Conservation (phyloP, 2,329 filamentous ascomycete genomes). For the Scytalidium sp. region DNA sequence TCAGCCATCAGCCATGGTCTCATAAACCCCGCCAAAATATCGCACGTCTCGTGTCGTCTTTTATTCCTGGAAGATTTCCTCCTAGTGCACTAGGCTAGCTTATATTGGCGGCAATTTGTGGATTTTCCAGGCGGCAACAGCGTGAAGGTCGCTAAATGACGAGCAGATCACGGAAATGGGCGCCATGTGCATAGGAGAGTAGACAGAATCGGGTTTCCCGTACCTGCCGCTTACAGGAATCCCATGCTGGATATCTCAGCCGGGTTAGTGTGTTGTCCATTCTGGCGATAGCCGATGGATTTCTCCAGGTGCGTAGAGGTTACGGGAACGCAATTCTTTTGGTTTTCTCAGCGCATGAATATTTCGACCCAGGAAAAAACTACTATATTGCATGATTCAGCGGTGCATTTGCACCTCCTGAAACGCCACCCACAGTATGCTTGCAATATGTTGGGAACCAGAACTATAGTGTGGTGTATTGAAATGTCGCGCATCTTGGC, state of each 20-base stretch:
- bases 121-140: slow-evolving; percentile 22
- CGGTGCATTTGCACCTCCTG: background rate
- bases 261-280: too few species aligned
- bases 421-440: background rate
- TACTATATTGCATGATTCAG: background rate
- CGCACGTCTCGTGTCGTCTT: background rate
- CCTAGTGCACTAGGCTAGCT: background rate
- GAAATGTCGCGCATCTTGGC: background rate
- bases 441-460: background rate
- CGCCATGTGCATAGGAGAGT: background rate
- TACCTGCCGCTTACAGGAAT: too few species aligned
- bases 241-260: too few species aligned
- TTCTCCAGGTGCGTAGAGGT: too few species aligned
- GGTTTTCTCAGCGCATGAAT: too few species aligned
- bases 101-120: background rate
- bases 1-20: background rate
- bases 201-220: background rate
- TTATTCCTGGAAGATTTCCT: background rate
- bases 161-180: background rate
- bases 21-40: background rate
- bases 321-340: too few species aligned
- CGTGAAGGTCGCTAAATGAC: slow-evolving; percentile 17
- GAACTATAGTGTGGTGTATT: background rate
- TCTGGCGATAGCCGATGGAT: too few species aligned
- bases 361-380: background rate